A percentile compares a stretch with the other conserved stretches of the same genome.
phyloP scores from a whole-genome alignment of 2,329 filamentous ascomycete species.

The Verticillium dahliae region DNA sequence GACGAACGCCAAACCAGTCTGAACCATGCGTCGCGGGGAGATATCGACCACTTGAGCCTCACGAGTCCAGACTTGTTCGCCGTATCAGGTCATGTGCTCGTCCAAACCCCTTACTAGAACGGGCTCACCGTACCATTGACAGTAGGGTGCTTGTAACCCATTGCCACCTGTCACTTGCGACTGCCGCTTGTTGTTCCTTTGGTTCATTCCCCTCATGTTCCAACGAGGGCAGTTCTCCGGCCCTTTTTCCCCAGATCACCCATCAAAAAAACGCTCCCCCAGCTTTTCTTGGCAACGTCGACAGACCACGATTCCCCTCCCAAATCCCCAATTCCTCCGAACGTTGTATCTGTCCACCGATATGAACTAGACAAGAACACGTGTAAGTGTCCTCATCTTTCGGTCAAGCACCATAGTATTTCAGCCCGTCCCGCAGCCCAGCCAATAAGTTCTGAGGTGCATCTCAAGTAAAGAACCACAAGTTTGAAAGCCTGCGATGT shows the following conservation, averaged over 20 bases:
- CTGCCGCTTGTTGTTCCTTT: not conserved
- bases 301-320: not conserved
- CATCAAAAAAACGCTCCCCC: not conserved
- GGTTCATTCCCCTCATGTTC: not conserved
- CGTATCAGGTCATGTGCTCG: not conserved
- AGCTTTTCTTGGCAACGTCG: not conserved
- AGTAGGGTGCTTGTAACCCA: not conserved
- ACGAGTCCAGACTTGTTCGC: not conserved
- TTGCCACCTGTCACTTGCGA: not conserved
- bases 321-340: not conserved
- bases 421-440: too few relatives aligned
- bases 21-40: not conserved
- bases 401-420: not conserved
- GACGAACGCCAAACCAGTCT: conserved; percentile 2
- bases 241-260: not conserved
- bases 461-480: too few relatives aligned
- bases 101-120: not conserved
- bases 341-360: not conserved
- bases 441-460: too few relatives aligned
- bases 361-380: not conserved
- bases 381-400: not conserved
- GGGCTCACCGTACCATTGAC: not conserved
- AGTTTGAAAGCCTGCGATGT: too few relatives aligned
- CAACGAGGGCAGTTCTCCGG: not conserved
- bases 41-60: not conserved